These are phyloP conservation scores for Hysterangium stoloniferum DNA, from an alignment of 768 basidiomycete species.

Conservation along the genomic window DNA sequence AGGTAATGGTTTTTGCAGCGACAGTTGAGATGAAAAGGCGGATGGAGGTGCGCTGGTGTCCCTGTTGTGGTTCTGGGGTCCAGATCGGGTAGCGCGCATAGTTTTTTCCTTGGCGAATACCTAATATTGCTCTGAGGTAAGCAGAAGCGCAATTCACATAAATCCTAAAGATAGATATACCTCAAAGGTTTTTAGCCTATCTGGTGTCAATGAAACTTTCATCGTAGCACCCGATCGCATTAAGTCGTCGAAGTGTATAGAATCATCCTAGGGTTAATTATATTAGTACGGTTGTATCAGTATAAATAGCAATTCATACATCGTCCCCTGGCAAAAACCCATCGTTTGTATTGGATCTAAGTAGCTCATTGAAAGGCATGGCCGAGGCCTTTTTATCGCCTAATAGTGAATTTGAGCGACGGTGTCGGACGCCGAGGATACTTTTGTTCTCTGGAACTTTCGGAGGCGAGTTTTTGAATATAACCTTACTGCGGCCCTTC, in stretches of 20 bases:
- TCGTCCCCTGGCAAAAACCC: conserved; percentile 23
- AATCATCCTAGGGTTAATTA: conserved; percentile 37
- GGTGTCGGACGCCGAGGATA: background rate
- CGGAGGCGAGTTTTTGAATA: background rate
- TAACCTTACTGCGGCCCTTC: background rate
- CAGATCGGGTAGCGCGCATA: conserved; percentile 17
- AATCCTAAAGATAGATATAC: conserved; percentile 37
- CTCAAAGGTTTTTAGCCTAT: conserved; percentile 89
- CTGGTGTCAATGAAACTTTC: conserved; percentile 94
- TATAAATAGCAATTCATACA: conserved; percentile 23
- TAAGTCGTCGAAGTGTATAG: conserved; percentile 82
- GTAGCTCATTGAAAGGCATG: conserved; percentile 42
- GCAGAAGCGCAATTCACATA: conserved; percentile 6
- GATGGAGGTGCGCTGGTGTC: conserved; percentile 12
- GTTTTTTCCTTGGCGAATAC: conserved; percentile 70
- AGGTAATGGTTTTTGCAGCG: conserved; percentile 14
- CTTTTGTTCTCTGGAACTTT: background rate
- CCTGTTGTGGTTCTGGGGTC: conserved; percentile 5
- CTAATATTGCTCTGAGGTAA: conserved; percentile 28
- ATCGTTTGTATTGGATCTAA: conserved; percentile 21
- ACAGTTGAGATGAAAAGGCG: conserved; percentile 4
- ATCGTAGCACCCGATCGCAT: conserved; percentile 86
- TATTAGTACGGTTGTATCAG: background rate
- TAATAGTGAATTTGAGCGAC: conserved; percentile 28
- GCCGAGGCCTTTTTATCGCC: conserved; percentile 52